Conservation (phyloP, 225 moss, liverwort and hornwort genomes). For the Marchantia polymorpha region DNA sequence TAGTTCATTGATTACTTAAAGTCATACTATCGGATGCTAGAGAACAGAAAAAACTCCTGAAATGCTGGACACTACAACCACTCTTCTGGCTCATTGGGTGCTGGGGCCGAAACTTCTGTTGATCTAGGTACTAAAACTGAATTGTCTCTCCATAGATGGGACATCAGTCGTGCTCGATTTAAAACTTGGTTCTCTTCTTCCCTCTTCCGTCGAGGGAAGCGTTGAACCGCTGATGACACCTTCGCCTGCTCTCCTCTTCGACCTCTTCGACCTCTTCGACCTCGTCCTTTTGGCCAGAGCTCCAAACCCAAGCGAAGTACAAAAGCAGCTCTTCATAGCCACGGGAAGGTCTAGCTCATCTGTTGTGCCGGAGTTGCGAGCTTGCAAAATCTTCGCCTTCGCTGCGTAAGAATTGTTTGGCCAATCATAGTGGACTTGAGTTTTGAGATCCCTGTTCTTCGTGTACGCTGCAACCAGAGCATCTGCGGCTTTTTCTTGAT, state of each 20-base stretch:
- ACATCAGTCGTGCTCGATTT: background rate
- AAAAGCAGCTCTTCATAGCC: constrained; percentile 13
- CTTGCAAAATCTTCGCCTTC: constrained; percentile 24
- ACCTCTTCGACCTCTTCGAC: background rate
- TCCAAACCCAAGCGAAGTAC: constrained; percentile 8
- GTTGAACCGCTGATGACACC: background rate
- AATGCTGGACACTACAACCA: constrained; percentile 1
- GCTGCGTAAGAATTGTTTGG: constrained; percentile 23
- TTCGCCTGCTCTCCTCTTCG: background rate
- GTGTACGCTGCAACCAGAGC: constrained; percentile 24
- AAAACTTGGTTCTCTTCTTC: background rate
- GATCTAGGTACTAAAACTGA: constrained; percentile 5
- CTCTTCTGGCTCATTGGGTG: background rate
- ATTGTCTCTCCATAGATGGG: background rate
- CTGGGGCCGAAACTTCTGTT: background rate
- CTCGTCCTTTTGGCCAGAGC: constrained; percentile 4
- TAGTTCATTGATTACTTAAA: background rate
- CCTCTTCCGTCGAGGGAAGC: background rate
- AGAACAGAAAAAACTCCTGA: background rate
- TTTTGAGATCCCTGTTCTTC: constrained; percentile 29
- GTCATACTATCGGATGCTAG: background rate
- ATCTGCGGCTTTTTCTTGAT: constrained; percentile 32
- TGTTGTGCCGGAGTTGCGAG: constrained; percentile 15
- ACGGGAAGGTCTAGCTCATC: constrained; percentile 13
- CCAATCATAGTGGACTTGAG: constrained; percentile 36